Percentiles rank a stretch among this genome's conserved stretches.
Evolutionary conservation across 169 alveolate species (phyloP).

Genomic region (Sarcocystis neurona): DNA sequence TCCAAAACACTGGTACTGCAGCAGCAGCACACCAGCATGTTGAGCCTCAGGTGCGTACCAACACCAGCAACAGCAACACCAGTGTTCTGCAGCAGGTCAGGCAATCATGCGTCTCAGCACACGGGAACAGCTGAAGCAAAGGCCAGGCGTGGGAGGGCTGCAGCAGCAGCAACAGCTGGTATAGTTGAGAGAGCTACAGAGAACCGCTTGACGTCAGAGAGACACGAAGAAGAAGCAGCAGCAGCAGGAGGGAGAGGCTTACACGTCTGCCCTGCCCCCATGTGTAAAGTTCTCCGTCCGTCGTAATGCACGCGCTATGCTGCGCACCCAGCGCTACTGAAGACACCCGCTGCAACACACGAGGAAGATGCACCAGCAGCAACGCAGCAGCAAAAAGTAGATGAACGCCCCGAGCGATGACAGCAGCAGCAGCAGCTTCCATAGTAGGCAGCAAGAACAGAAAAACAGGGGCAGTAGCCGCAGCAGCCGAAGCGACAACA

Average conservation of each 20-base stretch:
- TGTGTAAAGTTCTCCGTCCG: constrained; percentile 67
- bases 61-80: too few relatives aligned
- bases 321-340: constrained; percentile 68
- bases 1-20: too few relatives aligned
- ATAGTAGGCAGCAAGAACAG: background rate
- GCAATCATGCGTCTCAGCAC: too few relatives aligned
- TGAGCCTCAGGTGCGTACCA: too few relatives aligned
- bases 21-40: too few relatives aligned
- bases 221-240: background rate
- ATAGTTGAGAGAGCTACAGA: constrained; percentile 21
- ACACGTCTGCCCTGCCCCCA: constrained; percentile 75
- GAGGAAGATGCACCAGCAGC: background rate
- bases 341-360: constrained; percentile 28
- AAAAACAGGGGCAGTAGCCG: background rate
- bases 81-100: too few relatives aligned
- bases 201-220: too few relatives aligned
- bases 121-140: constrained; percentile 1
- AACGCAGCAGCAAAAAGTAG: too few relatives aligned
- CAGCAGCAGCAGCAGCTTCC: background rate
- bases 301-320: constrained; percentile 69
- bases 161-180: constrained; percentile 21
- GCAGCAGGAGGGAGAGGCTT: constrained; percentile 35
- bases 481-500: constrained; percentile 23
- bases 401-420: background rate
- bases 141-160: constrained; percentile 16